phyloP scores from a whole-genome alignment of 495 filamentous ascomycete genomes.

The Oleoguttula mirabilis region DNA sequence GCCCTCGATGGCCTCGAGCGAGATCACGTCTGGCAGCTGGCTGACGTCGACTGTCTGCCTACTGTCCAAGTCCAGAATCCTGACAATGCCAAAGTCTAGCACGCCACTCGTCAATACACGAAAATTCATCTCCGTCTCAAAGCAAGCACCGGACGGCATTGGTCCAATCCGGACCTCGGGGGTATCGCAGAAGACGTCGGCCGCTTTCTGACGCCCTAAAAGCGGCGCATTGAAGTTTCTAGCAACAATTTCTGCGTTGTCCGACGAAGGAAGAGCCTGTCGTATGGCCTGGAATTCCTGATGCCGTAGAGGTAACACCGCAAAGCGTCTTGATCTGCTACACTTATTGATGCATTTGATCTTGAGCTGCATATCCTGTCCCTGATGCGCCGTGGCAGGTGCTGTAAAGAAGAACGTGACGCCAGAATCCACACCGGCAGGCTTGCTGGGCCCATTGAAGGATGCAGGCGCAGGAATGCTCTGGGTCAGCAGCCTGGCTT shows the following conservation, averaged over 20 bases:
- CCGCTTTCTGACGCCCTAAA: slow-evolving; percentile 29
- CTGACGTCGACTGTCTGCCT: slow-evolving; percentile 73
- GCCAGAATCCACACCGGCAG: background rate
- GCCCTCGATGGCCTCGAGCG: background rate
- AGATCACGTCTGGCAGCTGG: slow-evolving; percentile 62
- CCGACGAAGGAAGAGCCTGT: background rate
- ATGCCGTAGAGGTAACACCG: background rate
- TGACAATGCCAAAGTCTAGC: slow-evolving; percentile 64
- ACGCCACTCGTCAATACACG: slow-evolving; percentile 64
- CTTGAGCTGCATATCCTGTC: slow-evolving; percentile 2
- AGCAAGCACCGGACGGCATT: slow-evolving; percentile 51
- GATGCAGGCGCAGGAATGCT: no score
- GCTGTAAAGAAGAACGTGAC: slow-evolving; percentile 10
- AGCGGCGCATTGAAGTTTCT: slow-evolving; percentile 1
- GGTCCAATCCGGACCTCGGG: slow-evolving; percentile 75
- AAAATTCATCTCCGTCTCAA: slow-evolving; percentile 67
- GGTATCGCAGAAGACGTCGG: slow-evolving; percentile 68
- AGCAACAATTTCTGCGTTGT: background rate
- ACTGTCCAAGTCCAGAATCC: slow-evolving; percentile 68
- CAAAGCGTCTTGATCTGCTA: slow-evolving; percentile 3
- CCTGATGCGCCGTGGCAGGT: background rate
- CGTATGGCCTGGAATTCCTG: background rate
- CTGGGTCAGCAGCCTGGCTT: no score
- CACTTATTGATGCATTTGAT: slow-evolving; percentile 16
- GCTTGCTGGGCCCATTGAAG: background rate